Conservation (phyloP, 23 red algal genomes). For the Gracilariopsis chorda region DNA sequence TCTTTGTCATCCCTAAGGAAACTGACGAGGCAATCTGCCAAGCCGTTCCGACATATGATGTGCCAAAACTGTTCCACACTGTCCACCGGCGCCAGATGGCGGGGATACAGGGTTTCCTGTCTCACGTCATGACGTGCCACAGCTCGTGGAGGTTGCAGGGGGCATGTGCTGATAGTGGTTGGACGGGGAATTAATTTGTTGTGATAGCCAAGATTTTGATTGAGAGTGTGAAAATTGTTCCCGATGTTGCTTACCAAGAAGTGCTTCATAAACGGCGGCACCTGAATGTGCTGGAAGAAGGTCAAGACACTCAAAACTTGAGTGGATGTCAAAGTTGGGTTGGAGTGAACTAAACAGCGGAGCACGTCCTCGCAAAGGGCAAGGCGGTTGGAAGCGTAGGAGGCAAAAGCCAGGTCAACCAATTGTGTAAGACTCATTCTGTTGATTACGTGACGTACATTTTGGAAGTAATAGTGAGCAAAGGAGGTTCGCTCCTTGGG, state of each 20-base stretch:
- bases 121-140: neutral
- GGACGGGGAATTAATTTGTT: too few relatives aligned
- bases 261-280: neutral
- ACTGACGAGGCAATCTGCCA: neutral
- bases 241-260: neutral
- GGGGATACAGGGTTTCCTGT: neutral
- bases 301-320: neutral
- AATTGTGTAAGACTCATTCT: slow-evolving; percentile 4
- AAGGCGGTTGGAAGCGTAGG: neutral
- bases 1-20: neutral
- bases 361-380: neutral
- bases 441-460: neutral
- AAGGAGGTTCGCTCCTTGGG: neutral
- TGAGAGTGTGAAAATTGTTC: neutral
- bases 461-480: slow-evolving; percentile 13
- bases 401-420: slow-evolving; percentile 3
- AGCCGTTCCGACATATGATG: neutral
- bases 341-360: neutral
- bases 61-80: neutral
- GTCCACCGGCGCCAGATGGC: neutral
- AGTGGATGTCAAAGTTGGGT: neutral
- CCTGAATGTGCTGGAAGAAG: slow-evolving; percentile 11
- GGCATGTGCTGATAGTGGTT: too few relatives aligned
- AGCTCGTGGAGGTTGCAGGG: neutral
- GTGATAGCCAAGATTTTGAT: too few relatives aligned